These are phyloP conservation scores for Epithele typhae DNA, from an alignment of 768 basidiomycete species.

Conservation along the genomic window DNA sequence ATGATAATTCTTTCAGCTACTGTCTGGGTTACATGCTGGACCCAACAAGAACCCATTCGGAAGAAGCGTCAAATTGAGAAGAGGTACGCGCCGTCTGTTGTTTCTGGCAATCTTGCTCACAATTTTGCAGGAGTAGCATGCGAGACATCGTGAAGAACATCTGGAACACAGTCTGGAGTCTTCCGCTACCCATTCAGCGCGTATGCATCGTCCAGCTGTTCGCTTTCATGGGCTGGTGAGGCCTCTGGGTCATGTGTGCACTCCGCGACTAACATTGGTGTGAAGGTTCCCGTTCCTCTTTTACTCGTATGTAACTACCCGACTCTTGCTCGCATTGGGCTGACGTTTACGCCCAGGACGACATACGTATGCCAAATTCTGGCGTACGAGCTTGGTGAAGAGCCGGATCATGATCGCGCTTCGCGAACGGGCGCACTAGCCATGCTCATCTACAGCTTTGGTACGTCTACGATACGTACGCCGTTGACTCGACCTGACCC, in stretches of 20 bases:
- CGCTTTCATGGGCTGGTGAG: conserved; percentile 98
- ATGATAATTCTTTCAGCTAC: conserved; percentile 74
- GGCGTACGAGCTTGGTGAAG: conserved; percentile 68
- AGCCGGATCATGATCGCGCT: conserved; percentile 81
- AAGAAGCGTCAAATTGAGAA: conserved; percentile 38
- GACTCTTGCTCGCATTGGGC: too few relatives aligned
- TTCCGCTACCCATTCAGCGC: conserved; percentile 80
- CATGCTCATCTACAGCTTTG: conserved; percentile 85
- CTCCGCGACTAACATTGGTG: conserved; percentile 37
- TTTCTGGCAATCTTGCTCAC: too few relatives aligned
- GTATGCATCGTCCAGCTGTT: conserved; percentile 94
- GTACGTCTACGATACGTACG: conserved; percentile 36
- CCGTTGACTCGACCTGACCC: conserved; percentile 5
- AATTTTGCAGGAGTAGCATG: conserved; percentile 41
- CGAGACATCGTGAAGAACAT: conserved; percentile 81
- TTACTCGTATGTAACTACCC: conserved; percentile 56
- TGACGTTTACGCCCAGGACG: conserved; percentile 44
- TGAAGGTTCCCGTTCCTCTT: conserved; percentile 98
- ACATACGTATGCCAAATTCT: conserved; percentile 94
- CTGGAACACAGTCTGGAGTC: conserved; percentile 59
- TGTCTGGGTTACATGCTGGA: conserved; percentile 86
- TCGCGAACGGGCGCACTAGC: conserved; percentile 85
- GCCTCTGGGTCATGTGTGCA: conserved; percentile 33
- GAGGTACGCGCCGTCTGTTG: conserved; percentile 10
- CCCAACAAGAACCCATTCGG: conserved; percentile 75